phyloP scores from a whole-genome alignment of 257 asterid species.

The Scutellaria baicalensis region DNA sequence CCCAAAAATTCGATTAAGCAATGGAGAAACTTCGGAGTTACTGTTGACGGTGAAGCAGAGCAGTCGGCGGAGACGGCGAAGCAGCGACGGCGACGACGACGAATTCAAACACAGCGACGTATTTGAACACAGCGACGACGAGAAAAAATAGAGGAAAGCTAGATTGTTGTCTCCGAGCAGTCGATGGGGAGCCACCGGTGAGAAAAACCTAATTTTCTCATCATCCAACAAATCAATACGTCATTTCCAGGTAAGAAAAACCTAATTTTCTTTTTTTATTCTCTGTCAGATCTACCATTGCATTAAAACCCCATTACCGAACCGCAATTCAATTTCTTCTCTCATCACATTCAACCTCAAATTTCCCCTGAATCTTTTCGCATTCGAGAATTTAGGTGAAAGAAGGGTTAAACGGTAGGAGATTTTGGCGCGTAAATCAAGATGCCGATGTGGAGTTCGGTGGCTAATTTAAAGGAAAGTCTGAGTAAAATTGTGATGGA shows the following conservation, averaged over 20 bases:
- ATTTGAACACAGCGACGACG: no score
- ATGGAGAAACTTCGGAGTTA: no score
- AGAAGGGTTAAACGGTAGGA: not conserved
- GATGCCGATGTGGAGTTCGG: conserved; percentile 89
- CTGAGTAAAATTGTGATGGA: conserved; percentile 81
- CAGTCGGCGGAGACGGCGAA: no score
- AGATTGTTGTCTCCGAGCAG: no score
- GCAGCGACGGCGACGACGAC: no score
- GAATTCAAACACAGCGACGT: no score
- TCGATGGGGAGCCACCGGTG: no score
- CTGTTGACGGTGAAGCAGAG: no score
- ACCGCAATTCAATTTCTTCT: conserved; percentile 7
- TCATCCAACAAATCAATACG: conserved; percentile 22
- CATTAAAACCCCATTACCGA: conserved; percentile 20
- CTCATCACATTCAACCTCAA: conserved; percentile 2
- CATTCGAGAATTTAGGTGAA: conserved; percentile 3
- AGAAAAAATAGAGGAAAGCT: no score
- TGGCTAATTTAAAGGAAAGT: conserved; percentile 81
- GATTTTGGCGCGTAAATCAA: conserved; percentile 22
- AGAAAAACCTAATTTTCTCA: no score
- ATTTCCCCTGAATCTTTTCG: conserved; percentile 4
- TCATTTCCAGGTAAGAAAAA: conserved; percentile 21
- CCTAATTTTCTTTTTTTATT: not conserved
- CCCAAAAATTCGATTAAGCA: no score
- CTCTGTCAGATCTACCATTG: conserved; percentile 30